phyloP scores from a whole-genome alignment of 116 monocot genomes.

The Posidonia oceanica region DNA sequence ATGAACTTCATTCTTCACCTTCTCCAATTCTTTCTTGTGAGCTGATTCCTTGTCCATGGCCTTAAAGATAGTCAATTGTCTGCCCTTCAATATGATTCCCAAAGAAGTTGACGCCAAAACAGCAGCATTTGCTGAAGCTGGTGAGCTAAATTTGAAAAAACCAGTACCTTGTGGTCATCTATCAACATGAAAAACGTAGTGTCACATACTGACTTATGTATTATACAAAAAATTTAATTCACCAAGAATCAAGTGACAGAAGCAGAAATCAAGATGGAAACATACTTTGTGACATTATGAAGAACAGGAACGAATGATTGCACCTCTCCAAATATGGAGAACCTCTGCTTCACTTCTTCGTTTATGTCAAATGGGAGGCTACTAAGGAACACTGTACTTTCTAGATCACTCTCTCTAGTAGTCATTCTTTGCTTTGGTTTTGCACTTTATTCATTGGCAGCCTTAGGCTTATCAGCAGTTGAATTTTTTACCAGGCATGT shows the following conservation, averaged over 20 bases:
- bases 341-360: no score
- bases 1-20: constrained; percentile 45
- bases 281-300: no score
- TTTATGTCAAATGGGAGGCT: constrained; percentile 89
- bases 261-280: no score
- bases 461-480: neutral
- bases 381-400: constrained; percentile 38
- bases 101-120: constrained; percentile 59
- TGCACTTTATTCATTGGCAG: neutral
- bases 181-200: constrained; percentile 10
- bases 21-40: constrained; percentile 56
- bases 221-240: neutral
- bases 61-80: constrained; percentile 52
- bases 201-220: neutral
- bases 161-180: constrained; percentile 88
- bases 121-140: constrained; percentile 60
- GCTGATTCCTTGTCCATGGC: constrained; percentile 82
- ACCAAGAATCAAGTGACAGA: no score
- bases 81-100: constrained; percentile 72
- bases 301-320: no score
- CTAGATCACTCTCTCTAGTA: constrained; percentile 5
- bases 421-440: neutral
- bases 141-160: constrained; percentile 56
- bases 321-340: no score
- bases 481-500: constrained; percentile 1